Conservation (phyloP, 768 basidiomycete species). For the Gloeostereum incarnatum region DNA sequence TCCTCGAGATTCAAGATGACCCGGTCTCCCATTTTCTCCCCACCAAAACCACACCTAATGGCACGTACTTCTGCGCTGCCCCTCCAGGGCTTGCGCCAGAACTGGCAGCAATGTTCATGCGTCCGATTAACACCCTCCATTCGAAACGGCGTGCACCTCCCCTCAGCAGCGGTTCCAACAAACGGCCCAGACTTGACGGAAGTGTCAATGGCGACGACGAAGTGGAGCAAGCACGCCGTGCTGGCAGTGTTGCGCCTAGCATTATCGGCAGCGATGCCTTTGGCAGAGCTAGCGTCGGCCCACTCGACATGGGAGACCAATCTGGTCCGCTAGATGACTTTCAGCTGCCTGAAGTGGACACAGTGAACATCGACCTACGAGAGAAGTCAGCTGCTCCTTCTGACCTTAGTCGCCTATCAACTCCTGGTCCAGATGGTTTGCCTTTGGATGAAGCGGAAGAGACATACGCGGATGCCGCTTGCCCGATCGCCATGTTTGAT, state of each 20-base stretch:
- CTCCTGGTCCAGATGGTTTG: slow-evolving; percentile 48
- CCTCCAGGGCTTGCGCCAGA: slow-evolving; percentile 81
- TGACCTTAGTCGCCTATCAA: slow-evolving; percentile 55
- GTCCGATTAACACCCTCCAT: slow-evolving; percentile 44
- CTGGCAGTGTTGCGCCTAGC: slow-evolving; percentile 54
- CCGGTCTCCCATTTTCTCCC: slow-evolving; percentile 83
- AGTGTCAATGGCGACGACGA: slow-evolving; percentile 50
- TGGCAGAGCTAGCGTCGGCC: slow-evolving; percentile 43
- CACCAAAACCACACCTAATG: slow-evolving; percentile 61
- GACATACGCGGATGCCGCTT: slow-evolving; percentile 58
- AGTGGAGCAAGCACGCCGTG: slow-evolving; percentile 66
- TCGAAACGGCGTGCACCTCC: slow-evolving; percentile 53
- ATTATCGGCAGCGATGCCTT: slow-evolving; percentile 48
- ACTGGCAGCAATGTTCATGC: slow-evolving; percentile 76
- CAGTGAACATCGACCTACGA: slow-evolving; percentile 28
- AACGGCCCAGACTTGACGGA: slow-evolving; percentile 46
- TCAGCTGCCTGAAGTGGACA: slow-evolving; percentile 57
- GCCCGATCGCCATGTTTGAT: slow-evolving; percentile 81
- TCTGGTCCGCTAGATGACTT: slow-evolving; percentile 54
- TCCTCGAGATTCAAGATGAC: slow-evolving; percentile 79
- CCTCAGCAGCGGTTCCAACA: slow-evolving; percentile 51
- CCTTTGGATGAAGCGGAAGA: slow-evolving; percentile 51
- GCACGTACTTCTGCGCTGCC: slow-evolving; percentile 72
- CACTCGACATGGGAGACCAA: slow-evolving; percentile 56
- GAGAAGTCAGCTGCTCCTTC: slow-evolving; percentile 42